Evolutionary conservation across 345 rosid species (phyloP).

Genomic region (Anastatica hierochuntica): DNA sequence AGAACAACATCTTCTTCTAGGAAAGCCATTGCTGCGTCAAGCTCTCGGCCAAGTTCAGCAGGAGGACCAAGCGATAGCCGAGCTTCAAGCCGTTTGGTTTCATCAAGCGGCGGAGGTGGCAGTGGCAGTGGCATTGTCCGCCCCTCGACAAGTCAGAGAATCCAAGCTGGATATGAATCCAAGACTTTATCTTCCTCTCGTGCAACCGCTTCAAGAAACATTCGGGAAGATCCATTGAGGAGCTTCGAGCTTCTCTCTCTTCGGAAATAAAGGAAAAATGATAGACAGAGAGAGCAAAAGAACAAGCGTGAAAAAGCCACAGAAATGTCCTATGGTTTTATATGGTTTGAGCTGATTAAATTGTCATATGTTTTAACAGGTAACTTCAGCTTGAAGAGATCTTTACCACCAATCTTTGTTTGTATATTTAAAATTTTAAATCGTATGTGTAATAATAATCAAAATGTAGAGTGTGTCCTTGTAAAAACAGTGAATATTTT

Average conservation of each 20-base stretch:
- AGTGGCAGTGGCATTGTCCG: conserved; percentile 22
- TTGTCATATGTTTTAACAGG: no score
- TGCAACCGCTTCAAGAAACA: conserved; percentile 28
- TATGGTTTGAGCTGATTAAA: no score
- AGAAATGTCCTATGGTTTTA: no score
- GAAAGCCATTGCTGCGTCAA: conserved; percentile 46
- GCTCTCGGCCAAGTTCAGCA: conserved; percentile 60
- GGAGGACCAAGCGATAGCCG: conserved; percentile 57
- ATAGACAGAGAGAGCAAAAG: no score
- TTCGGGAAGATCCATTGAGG: conserved; percentile 45
- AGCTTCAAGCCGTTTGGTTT: conserved; percentile 38
- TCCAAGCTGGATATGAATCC: conserved; percentile 42
- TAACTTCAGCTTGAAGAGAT: no score
- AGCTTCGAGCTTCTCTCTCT: conserved; percentile 64
- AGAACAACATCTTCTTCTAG: conserved; percentile 45
- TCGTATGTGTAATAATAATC: no score
- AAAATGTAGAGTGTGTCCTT: no score
- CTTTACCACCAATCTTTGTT: no score
- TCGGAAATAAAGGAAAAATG: conserved; percentile 32
- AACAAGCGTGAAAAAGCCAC: no score
- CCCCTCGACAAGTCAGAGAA: conserved; percentile 48
- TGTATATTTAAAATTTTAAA: no score
- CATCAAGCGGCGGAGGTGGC: conserved; percentile 45
- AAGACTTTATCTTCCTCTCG: conserved; percentile 41
- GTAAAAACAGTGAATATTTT: no score